Evolutionary conservation across 1,284 basidiomycete genomes (phyloP).

Genomic region (Trichosporon asahii): DNA sequence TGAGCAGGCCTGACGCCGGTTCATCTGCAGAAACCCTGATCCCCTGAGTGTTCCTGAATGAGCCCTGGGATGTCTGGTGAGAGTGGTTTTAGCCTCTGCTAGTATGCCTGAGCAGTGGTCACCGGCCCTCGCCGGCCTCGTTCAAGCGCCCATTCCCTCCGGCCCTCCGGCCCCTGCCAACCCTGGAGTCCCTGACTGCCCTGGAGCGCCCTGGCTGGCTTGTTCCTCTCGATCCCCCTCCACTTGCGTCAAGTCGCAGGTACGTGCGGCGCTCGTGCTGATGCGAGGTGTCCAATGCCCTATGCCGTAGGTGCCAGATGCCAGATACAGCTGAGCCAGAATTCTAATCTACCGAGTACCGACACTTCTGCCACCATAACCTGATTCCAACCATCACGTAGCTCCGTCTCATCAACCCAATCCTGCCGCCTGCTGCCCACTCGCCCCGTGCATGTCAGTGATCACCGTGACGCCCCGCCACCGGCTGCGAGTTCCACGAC

Average conservation of each 20-base stretch:
- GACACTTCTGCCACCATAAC: background rate
- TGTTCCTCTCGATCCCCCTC: background rate
- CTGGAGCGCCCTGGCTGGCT: background rate
- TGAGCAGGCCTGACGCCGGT: slow-evolving; percentile 2
- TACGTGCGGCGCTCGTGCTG: background rate
- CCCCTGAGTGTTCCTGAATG: background rate
- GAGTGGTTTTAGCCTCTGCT: background rate
- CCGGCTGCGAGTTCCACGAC: background rate
- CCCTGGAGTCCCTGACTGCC: background rate
- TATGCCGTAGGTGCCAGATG: background rate
- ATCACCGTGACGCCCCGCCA: background rate
- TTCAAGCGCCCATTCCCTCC: slow-evolving; percentile 1
- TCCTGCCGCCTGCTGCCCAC: background rate
- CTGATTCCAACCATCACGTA: slow-evolving; percentile 6
- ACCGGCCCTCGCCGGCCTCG: background rate
- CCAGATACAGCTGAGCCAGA: background rate
- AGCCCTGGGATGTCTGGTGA: background rate
- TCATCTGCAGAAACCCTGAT: background rate
- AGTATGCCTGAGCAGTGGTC: background rate
- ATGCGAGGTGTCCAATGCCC: background rate
- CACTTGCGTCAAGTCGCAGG: background rate
- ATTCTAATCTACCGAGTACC: slow-evolving; percentile 7
- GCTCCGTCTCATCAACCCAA: slow-evolving; percentile 1
- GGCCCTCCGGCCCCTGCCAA: slow-evolving; percentile 2
- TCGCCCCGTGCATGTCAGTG: background rate